Evolutionary conservation across 768 basidiomycete species (phyloP).

Genomic region (Auricularia sp.): DNA sequence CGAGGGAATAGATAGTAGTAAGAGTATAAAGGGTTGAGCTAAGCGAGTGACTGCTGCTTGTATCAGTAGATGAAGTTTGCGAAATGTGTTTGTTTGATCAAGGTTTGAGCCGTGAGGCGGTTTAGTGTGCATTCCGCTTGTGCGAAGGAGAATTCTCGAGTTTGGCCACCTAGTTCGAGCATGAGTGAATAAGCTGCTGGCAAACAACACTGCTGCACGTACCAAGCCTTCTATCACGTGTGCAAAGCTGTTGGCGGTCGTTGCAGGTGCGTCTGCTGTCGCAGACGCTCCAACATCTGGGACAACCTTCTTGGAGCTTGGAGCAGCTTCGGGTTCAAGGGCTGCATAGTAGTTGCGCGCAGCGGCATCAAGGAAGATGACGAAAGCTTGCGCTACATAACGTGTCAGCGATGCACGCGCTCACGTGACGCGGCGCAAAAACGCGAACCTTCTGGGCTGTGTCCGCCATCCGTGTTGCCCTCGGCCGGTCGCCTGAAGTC

Average conservation of each 20-base stretch:
- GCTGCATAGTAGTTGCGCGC: not conserved
- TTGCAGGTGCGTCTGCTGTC: not conserved
- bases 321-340: no score
- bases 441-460: not conserved
- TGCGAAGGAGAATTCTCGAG: no score
- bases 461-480: conserved; percentile 1
- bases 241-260: not conserved
- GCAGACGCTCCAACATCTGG: no score
- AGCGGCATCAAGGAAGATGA: not conserved
- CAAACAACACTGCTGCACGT: not conserved
- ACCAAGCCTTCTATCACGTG: not conserved
- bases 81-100: no score
- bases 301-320: no score
- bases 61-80: no score
- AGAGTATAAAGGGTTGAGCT: not conserved
- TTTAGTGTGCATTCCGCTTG: no score
- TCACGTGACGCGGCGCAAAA: not conserved
- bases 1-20: not conserved
- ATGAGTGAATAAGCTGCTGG: not conserved
- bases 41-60: not conserved
- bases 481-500: not conserved
- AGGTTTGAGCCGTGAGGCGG: no score
- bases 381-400: not conserved
- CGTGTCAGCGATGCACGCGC: not conserved
- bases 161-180: no score